phyloP scores from a whole-genome alignment of 805 yeast species.

The Myxozyma melibiosi region DNA sequence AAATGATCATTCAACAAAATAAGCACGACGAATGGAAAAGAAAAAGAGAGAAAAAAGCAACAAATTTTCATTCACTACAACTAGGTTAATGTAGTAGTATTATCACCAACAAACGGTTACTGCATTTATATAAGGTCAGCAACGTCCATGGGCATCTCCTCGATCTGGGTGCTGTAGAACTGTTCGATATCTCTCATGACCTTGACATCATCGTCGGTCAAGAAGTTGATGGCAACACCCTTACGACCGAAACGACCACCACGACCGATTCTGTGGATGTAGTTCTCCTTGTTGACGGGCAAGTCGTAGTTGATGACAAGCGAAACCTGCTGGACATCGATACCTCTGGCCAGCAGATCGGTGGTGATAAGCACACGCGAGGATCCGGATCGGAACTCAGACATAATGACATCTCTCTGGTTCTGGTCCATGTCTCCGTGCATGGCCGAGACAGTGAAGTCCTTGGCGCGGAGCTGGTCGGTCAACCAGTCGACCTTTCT shows the following conservation, averaged over 20 bases:
- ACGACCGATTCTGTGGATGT: slow-evolving; percentile 96
- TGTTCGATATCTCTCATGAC: slow-evolving; percentile 81
- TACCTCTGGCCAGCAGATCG: slow-evolving; percentile 97
- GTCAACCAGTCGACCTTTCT: slow-evolving; percentile 91
- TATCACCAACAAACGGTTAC: slow-evolving; percentile 1
- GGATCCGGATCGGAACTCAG: slow-evolving; percentile 90
- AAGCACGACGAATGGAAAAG: not conserved
- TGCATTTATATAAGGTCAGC: slow-evolving; percentile 46
- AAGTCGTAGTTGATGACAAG: slow-evolving; percentile 93
- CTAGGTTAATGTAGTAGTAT: not conserved
- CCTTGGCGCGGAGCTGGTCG: slow-evolving; percentile 71
- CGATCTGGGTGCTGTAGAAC: slow-evolving; percentile 84
- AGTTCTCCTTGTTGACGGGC: slow-evolving; percentile 91
- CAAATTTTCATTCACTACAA: slow-evolving; percentile 6
- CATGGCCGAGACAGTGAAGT: slow-evolving; percentile 93
- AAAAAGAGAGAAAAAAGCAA: not conserved
- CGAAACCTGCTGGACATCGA: slow-evolving; percentile 97
- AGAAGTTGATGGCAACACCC: slow-evolving; percentile 95
- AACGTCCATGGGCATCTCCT: slow-evolving; percentile 87
- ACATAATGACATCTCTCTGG: slow-evolving; percentile 93
- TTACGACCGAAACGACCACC: slow-evolving; percentile 98
- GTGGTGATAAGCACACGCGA: slow-evolving; percentile 94
- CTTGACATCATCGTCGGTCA: slow-evolving; percentile 75
- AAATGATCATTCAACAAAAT: not conserved
- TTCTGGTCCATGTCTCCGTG: slow-evolving; percentile 97